Percentiles rank a stretch among this genome's conserved stretches.
Evolutionary conservation across 2,329 filamentous ascomycete genomes (phyloP).

Genomic region (Amesomyces nigricolor): DNA sequence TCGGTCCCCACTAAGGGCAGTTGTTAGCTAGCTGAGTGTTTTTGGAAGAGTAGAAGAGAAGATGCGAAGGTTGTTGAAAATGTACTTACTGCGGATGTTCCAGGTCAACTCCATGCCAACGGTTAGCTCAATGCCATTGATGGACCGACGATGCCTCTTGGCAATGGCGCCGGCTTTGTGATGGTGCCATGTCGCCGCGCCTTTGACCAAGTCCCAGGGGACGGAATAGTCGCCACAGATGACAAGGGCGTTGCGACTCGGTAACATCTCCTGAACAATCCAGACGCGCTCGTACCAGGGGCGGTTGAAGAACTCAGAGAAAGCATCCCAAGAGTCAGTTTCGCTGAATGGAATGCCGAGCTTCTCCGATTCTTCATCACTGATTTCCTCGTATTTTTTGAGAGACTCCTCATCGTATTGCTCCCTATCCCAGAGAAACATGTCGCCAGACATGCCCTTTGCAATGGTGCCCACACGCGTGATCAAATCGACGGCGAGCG

Average conservation of each 20-base stretch:
- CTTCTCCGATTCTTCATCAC: not conserved
- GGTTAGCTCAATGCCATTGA: not conserved
- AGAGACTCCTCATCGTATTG: not conserved
- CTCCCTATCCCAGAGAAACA: not conserved
- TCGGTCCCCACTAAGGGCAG: too few species aligned
- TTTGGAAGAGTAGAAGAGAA: too few species aligned
- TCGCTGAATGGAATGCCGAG: not conserved
- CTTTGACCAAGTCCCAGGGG: not conserved
- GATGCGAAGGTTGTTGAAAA: not conserved
- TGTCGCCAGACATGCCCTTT: not conserved
- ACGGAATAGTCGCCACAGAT: not conserved
- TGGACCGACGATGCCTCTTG: not conserved
- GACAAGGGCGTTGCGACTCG: not conserved
- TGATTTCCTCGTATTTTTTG: not conserved
- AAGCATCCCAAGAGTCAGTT: not conserved
- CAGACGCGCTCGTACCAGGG: not conserved
- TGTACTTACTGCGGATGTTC: not conserved
- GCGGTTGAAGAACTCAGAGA: not conserved
- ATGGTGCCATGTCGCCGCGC: not conserved
- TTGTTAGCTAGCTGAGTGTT: too few species aligned
- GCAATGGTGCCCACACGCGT: not conserved
- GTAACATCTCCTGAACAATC: not conserved
- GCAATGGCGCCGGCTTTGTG: not conserved
- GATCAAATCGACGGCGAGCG: not conserved
- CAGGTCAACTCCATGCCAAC: not conserved